Percentiles rank a stretch among this genome's conserved stretches.
Conservation (phyloP, 2,329 filamentous ascomycete genomes). For the Epichloe uncinata region DNA sequence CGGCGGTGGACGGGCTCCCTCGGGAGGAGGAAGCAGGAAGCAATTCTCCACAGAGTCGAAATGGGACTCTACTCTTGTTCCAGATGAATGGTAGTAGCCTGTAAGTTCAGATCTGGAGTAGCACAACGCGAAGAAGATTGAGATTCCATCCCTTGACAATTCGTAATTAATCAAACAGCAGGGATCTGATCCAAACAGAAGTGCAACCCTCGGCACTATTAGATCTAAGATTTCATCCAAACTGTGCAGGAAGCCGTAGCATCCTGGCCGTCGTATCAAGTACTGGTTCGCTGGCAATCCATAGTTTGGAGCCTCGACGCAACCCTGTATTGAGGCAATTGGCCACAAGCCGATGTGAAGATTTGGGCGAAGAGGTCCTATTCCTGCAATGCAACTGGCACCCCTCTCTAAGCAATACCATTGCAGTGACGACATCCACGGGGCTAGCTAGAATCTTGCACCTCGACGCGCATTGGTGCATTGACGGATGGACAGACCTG, state of each 20-base stretch:
- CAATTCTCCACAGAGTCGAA: conserved; percentile 46
- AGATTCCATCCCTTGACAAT: not conserved
- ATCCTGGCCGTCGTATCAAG: conserved; percentile 67
- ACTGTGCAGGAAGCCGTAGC: conserved; percentile 21
- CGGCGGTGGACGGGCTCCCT: conserved; percentile 9
- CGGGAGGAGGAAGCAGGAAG: conserved; percentile 5
- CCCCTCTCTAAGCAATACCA: conserved; percentile 35
- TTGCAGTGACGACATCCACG: conserved; percentile 60
- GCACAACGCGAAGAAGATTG: not conserved
- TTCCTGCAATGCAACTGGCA: conserved; percentile 67
- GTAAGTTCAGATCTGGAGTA: conserved; percentile 31
- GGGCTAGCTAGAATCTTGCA: conserved; percentile 47
- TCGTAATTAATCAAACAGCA: not conserved
- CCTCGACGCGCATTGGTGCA: conserved; percentile 28
- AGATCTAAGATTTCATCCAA: conserved; percentile 68
- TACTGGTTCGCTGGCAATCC: conserved; percentile 56
- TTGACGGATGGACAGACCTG: conserved; percentile 21
- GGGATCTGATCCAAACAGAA: conserved; percentile 37
- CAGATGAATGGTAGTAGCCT: conserved; percentile 35
- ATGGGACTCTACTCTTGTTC: conserved; percentile 61
- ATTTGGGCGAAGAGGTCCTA: conserved; percentile 44
- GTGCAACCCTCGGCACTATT: conserved; percentile 61
- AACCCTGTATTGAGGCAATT: conserved; percentile 25
- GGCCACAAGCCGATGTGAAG: conserved; percentile 30
- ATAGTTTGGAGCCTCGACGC: conserved; percentile 33